Conservation (phyloP, 2,329 filamentous ascomycete species). For the Epichloe festucae region DNA sequence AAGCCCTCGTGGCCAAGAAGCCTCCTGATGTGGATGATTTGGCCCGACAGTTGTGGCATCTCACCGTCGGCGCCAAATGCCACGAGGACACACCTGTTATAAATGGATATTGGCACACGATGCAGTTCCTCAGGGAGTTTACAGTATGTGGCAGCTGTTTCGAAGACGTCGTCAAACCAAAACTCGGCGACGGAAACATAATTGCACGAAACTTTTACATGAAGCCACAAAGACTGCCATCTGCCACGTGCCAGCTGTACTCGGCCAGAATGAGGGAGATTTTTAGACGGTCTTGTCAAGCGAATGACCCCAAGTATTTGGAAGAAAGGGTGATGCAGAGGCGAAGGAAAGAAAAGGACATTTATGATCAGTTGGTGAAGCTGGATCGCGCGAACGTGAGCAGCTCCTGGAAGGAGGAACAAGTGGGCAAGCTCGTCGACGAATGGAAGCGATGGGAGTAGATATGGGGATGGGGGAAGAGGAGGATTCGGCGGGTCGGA, state of each 20-base stretch:
- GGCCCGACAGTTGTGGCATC: conserved; percentile 47
- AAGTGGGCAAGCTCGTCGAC: conserved; percentile 34
- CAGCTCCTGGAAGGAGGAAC: conserved; percentile 26
- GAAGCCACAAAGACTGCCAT: conserved; percentile 40
- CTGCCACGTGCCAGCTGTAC: conserved; percentile 64
- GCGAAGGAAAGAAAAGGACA: conserved; percentile 44
- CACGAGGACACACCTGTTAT: conserved; percentile 46
- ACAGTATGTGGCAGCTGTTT: conserved; percentile 84
- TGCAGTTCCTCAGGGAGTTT: conserved; percentile 61
- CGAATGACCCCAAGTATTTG: conserved; percentile 54
- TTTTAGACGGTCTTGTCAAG: conserved; percentile 53
- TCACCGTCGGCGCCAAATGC: conserved; percentile 50
- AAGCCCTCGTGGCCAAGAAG: conserved; percentile 29
- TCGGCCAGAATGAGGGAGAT: conserved; percentile 64
- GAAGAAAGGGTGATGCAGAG: conserved; percentile 43
- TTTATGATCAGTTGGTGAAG: conserved; percentile 38
- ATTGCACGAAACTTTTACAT: conserved; percentile 55
- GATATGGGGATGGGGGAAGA: background rate
- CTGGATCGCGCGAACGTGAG: conserved; percentile 24
- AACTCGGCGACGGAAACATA: conserved; percentile 36
- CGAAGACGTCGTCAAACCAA: conserved; percentile 62
- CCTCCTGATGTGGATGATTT: conserved; percentile 48
- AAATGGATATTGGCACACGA: conserved; percentile 63
- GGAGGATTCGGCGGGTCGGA: background rate
- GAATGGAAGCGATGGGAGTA: conserved; percentile 48